phyloP scores from a whole-genome alignment of 208 protist genomes.

The Angomonas ambiguus region DNA sequence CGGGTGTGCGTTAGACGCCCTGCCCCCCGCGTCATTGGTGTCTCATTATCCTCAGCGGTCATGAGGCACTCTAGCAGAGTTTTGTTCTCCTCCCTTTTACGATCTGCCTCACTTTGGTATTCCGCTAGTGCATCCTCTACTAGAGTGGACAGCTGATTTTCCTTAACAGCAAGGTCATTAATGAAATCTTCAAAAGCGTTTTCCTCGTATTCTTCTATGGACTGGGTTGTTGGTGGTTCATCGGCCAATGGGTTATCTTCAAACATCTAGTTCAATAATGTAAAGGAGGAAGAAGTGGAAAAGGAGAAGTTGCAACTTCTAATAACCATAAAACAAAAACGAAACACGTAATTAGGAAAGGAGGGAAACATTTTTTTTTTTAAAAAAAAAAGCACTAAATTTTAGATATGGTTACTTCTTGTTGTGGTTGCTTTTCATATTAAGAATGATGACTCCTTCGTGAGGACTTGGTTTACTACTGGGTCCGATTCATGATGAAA shows the following conservation, averaged over 20 bases:
- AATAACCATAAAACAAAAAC: too few relatives aligned
- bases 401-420: not conserved
- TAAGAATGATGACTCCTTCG: not conserved
- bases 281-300: not conserved
- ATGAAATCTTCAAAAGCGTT: not conserved
- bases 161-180: not conserved
- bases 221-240: not conserved
- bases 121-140: not conserved
- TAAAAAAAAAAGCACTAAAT: not conserved
- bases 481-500: too few relatives aligned
- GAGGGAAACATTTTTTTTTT: not conserved
- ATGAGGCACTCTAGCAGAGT: not conserved
- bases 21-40: not conserved
- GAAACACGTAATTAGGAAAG: too few relatives aligned
- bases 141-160: not conserved
- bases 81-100: not conserved
- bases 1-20: too few relatives aligned
- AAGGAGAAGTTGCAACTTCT: not conserved
- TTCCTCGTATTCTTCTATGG: constrained; percentile 2
- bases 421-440: not conserved
- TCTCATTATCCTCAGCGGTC: not conserved
- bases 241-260: not conserved
- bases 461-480: too few relatives aligned
- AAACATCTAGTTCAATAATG: constrained; percentile 3
- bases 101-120: not conserved